Evolutionary conservation across 2,329 filamentous ascomycete species (phyloP), one percentile per base, ranked within the genome.

Genomic region (Calonectria henricotiae): DNA sequence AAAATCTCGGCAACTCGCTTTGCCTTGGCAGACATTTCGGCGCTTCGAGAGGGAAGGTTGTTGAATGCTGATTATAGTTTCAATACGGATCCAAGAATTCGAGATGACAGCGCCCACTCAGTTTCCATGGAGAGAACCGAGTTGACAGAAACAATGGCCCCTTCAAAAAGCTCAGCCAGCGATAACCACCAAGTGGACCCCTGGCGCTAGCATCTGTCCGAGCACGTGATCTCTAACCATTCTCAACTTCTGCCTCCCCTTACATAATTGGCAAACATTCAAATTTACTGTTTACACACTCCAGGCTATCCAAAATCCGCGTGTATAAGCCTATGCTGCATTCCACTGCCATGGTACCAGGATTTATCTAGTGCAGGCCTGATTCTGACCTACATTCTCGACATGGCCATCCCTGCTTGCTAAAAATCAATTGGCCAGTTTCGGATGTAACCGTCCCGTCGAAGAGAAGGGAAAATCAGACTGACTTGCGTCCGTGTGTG

Each of bases 1-100:
- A 87, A 80, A 12, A 82, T 76, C 43, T 79, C 74, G 12, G 84
- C 85, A n/a, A 83, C 83, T 2, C 75, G 77, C 8, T 44, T 55
- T 4, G 74, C 73, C 12, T 74, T 60, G 8, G 44, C 35, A 13
- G 68, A 55, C 68, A 70, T 70, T 37, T 23, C 30, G 51, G 20
- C 2, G 6, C 27, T 27, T 30, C 20, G 13, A 39, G 11, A 12
- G 9, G 13, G 25, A 13, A 37, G 11, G 2, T n/a, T 27, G 8
- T 17, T 5, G 25, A 20, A 4, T 17, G 3, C 11, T 9, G 27
- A 8, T 51, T n/a, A n/a, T 32, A 4, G 25, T 11, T n/a, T 12
- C 4, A 32, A 27, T 1, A 9, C 3, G 30, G 47, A 3, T 7
- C 6, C 5, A 49, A 27, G 25, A 30, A 17, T 30, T 17, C 7